phyloP scores from a whole-genome alignment of 805 yeast species.

The Spathaspora arborariae region DNA sequence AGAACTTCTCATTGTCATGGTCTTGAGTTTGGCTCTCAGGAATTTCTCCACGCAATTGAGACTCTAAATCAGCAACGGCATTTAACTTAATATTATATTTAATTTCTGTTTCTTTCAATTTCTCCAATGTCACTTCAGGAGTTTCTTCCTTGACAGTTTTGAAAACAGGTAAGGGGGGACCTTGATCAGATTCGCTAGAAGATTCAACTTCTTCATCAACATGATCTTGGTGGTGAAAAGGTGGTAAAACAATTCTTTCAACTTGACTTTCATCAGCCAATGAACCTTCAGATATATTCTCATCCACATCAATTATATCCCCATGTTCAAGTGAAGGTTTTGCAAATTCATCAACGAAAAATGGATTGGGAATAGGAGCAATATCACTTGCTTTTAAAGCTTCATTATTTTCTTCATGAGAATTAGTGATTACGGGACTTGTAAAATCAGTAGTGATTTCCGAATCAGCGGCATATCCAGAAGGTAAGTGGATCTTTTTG shows the following conservation, averaged over 20 bases:
- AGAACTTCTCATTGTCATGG: background rate
- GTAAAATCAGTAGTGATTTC: conserved; percentile 14
- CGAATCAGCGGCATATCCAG: conserved; percentile 22
- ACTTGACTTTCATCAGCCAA: conserved; percentile 14
- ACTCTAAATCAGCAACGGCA: conserved; percentile 9
- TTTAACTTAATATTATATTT: conserved; percentile 21
- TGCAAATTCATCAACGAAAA: conserved; percentile 9
- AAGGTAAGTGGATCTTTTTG: conserved; percentile 16
- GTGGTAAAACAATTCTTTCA: conserved; percentile 5
- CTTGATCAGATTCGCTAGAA: conserved; percentile 10
- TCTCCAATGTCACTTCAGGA: conserved; percentile 18
- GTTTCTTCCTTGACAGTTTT: conserved; percentile 23
- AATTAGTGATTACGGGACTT: conserved; percentile 7
- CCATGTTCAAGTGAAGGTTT: conserved; percentile 2
- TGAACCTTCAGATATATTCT: conserved; percentile 14
- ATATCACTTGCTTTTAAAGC: conserved; percentile 18
- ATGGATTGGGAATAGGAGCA: conserved; percentile 13
- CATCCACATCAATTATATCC: conserved; percentile 7
- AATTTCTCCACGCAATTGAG: conserved; percentile 14
- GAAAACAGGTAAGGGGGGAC: conserved; percentile 20
- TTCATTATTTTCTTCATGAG: background rate
- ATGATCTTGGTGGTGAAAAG: background rate
- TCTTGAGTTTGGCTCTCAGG: conserved; percentile 19
- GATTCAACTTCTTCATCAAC: conserved; percentile 13
- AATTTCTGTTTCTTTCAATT: conserved; percentile 20